phyloP scores from a whole-genome alignment of 768 basidiomycete genomes.

The Mycena pura region DNA sequence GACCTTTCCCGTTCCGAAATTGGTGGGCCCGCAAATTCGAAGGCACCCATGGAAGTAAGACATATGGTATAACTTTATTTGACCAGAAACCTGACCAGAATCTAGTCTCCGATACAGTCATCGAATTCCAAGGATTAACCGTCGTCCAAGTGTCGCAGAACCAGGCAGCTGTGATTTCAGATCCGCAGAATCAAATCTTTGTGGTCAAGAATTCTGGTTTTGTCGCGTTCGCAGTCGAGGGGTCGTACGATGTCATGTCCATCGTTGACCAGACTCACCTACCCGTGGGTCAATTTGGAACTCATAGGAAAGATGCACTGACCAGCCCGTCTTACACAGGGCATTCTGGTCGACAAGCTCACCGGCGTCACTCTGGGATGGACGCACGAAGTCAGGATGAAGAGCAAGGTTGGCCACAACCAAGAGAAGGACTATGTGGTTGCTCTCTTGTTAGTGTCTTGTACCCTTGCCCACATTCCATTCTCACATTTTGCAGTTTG shows the following conservation, averaged over 20 bases:
- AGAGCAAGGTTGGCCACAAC: slow-evolving; percentile 52
- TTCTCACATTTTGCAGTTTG: slow-evolving; percentile 49
- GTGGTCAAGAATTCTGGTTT: slow-evolving; percentile 82
- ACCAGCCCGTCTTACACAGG: no score
- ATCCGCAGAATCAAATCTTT: slow-evolving; percentile 76
- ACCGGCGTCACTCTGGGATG: slow-evolving; percentile 68
- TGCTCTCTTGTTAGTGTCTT: slow-evolving; percentile 73
- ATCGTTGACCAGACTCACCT: slow-evolving; percentile 88
- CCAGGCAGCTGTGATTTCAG: slow-evolving; percentile 79
- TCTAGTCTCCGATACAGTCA: slow-evolving; percentile 81
- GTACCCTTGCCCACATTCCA: not conserved
- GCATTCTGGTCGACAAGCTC: slow-evolving; percentile 62
- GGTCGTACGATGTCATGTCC: slow-evolving; percentile 79
- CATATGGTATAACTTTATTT: not conserved
- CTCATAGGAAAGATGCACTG: no score
- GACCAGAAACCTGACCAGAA: not conserved
- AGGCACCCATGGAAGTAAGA: slow-evolving; percentile 72
- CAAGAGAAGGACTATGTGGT: slow-evolving; percentile 72
- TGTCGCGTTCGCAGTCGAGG: slow-evolving; percentile 77
- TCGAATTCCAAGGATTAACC: slow-evolving; percentile 80
- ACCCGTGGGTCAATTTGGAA: no score
- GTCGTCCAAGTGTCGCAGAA: slow-evolving; percentile 91
- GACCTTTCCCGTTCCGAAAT: slow-evolving; percentile 68
- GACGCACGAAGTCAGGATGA: slow-evolving; percentile 84
- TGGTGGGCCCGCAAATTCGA: slow-evolving; percentile 85